Conservation (phyloP, 2,329 filamentous ascomycete species). For the Cordyceps farinosa region DNA sequence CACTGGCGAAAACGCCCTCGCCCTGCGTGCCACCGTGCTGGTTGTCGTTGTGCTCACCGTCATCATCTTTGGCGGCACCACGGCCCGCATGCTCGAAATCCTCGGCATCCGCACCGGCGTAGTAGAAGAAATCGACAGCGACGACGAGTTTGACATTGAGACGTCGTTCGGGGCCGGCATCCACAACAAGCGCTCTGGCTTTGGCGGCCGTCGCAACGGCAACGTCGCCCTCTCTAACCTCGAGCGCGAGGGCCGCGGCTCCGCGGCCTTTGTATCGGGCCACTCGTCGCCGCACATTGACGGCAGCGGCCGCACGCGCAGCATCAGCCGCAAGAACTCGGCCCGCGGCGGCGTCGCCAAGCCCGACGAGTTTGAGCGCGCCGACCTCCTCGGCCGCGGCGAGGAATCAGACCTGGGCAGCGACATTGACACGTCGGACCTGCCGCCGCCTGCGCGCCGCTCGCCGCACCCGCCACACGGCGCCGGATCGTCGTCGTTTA, state of each 20-base stretch:
- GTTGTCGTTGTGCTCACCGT: slow-evolving; percentile 96
- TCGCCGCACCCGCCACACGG: slow-evolving; percentile 30
- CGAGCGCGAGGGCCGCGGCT: slow-evolving; percentile 30
- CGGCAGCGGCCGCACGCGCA: slow-evolving; percentile 38
- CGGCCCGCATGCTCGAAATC: slow-evolving; percentile 95
- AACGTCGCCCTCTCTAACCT: slow-evolving; percentile 58
- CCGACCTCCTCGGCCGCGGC: slow-evolving; percentile 52
- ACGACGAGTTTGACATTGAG: slow-evolving; percentile 98
- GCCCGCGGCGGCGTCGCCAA: slow-evolving; percentile 20
- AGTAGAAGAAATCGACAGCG: slow-evolving; percentile 93
- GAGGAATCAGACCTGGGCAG: slow-evolving; percentile 59
- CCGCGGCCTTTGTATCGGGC: slow-evolving; percentile 51
- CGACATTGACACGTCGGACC: slow-evolving; percentile 64
- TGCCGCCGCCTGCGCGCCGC: slow-evolving; percentile 57
- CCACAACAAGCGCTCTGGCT: slow-evolving; percentile 78
- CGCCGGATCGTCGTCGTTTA: slow-evolving; percentile 21
- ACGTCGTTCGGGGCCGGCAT: slow-evolving; percentile 60
- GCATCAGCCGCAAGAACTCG: slow-evolving; percentile 52
- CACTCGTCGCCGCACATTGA: slow-evolving; percentile 46
- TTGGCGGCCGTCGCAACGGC: slow-evolving; percentile 64
- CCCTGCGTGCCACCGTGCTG: slow-evolving; percentile 88
- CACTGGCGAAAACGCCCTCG: slow-evolving; percentile 74
- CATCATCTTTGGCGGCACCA: slow-evolving; percentile 98
- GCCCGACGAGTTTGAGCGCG: slow-evolving; percentile 49
- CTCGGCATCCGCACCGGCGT: slow-evolving; percentile 94